Conservation (phyloP, 176 grass and related monocot genomes). For the Pharus latifolius region DNA sequence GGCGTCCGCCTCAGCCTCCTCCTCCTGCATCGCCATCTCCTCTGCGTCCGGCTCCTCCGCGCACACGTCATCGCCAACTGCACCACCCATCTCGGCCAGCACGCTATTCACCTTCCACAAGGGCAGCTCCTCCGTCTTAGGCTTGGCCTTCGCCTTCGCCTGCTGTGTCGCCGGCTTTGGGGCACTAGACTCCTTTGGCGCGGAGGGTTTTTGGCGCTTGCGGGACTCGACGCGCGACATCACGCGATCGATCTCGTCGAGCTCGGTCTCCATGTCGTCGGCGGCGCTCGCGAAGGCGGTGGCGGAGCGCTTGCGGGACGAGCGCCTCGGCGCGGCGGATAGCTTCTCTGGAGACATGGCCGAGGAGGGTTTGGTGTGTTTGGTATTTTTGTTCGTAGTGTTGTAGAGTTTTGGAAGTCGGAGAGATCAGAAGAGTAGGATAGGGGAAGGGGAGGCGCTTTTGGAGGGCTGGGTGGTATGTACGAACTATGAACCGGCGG, state of each 20-base stretch:
- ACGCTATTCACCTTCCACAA: neutral
- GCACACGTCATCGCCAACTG: neutral
- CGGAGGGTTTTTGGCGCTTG: no score
- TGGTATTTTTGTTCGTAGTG: no score
- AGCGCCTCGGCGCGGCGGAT: neutral
- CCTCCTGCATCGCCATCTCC: neutral
- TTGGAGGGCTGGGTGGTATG: no score
- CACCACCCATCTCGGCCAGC: neutral
- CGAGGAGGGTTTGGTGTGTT: neutral
- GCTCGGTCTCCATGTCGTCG: neutral
- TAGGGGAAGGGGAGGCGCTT: no score
- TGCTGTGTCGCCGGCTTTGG: neutral
- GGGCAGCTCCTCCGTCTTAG: neutral
- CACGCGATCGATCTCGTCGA: neutral
- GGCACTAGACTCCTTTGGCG: no score
- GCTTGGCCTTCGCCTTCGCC: neutral
- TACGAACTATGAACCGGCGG: no score
- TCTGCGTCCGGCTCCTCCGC: neutral
- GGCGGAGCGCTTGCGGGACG: neutral
- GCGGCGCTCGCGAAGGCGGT: no score
- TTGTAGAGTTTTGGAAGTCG: no score
- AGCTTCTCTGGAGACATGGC: neutral
- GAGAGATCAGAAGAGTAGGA: no score
- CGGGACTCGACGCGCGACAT: neutral
- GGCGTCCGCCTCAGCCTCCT: neutral